Base-by-base conservation (phyloP, 2,329 filamentous ascomycete species). In the Trichoderma arundinaceum region DNA sequence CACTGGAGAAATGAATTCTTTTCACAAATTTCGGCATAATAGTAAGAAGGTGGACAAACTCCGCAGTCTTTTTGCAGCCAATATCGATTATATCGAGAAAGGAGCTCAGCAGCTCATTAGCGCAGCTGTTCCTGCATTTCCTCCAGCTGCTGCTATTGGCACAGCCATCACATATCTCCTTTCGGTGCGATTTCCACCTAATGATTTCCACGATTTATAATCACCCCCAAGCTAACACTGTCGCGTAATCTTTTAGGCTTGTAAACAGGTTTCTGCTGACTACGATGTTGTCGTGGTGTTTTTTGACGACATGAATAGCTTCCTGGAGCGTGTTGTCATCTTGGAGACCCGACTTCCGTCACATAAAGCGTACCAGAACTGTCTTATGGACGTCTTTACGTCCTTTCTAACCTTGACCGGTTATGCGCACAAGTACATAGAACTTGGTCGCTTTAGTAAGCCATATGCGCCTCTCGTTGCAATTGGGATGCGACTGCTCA, bases 261-360 rank as follows among this genome's bases (percentile, higher is more conserved):
- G 73, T 6, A 69, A 71, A 1, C 67, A 70, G 6, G 75, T 77
- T 0, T 75, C 72, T 0, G 76, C 75, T 0, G 77, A 80, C 48
- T 80, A 79, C 41, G 77, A 80, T 32, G 69, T 76, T 2, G 71
- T 80, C 0, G 71, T 75, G n/a, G 72, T 72, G 4, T 80, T 80
- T 59, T 80, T 80, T 57, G 72, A 76, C 1, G 73, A 76, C 9
- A 78, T 79, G 70, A 75, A 75, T 54, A 75, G 74, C 6, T 78
- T 80, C 28, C 69, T 79, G 4, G 68, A 73, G 32, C 72, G 77
- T 1, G 72, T 79, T 1, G 71, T 73, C 0, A 73, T 79, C 7
- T 46, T 79, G 0, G 74, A 79, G 65, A 71, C 68, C 0, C 69
- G 75, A n/a, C 67, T 77, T 1, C 75, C 76, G 0, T 68, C 71